These are phyloP conservation scores for Trichocomaceae sp. DNA, from an alignment of 2,329 filamentous ascomycete genomes.

Conservation along the genomic window DNA sequence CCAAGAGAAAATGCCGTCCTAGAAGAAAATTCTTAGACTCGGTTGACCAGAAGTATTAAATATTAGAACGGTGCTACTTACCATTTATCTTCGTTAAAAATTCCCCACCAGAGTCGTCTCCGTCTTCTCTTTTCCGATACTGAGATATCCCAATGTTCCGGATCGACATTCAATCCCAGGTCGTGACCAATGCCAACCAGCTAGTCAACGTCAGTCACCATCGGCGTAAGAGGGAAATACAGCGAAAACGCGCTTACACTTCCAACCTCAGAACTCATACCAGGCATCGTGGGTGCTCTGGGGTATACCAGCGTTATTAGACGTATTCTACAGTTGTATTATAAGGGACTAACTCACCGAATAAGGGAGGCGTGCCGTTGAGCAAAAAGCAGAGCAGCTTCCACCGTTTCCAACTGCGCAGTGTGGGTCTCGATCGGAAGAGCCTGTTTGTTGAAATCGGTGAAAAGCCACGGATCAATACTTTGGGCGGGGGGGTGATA, in stretches of 20 bases:
- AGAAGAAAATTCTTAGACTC: not conserved
- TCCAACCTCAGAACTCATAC: constrained; percentile 2
- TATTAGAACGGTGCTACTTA: not conserved
- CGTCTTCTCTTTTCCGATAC: not conserved
- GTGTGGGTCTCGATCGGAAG: constrained; percentile 1
- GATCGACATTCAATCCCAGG: not conserved
- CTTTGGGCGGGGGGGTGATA: not conserved
- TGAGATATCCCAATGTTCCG: not conserved
- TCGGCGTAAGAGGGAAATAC: not conserved
- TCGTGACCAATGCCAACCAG: not conserved
- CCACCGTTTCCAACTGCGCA: not conserved
- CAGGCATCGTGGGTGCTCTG: constrained; percentile 1
- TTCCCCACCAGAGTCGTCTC: not conserved
- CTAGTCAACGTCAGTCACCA: not conserved
- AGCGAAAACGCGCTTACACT: not conserved
- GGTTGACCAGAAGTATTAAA: too few relatives aligned
- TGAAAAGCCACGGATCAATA: not conserved
- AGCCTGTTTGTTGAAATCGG: constrained; percentile 1
- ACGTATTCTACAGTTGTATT: not conserved
- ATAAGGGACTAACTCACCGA: not conserved
- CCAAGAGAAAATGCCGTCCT: not conserved
- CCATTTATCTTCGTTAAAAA: not conserved
- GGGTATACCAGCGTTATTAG: not conserved
- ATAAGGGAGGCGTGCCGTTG: not conserved
- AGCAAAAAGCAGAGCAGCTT: constrained; percentile 1